phyloP scores from a whole-genome alignment of 768 basidiomycete species.

The Dentipellis sp. region DNA sequence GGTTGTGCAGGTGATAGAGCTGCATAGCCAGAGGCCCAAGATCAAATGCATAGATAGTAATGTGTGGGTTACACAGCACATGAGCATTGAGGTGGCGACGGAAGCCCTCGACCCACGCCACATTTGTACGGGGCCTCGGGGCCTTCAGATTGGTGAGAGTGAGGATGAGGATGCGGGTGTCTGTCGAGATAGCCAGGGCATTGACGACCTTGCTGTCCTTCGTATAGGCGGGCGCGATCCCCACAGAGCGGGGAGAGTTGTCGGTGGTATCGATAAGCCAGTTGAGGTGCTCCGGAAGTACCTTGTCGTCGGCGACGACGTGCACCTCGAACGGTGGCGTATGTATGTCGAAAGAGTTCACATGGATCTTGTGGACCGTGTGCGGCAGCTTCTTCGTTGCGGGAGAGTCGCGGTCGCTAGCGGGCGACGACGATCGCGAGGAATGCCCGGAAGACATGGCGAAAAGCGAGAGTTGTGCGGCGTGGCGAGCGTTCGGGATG shows the following conservation, averaged over 20 bases:
- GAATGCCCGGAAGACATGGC: too few species aligned
- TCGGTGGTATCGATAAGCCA: slow-evolving; percentile 6
- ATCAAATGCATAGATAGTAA: slow-evolving; percentile 45
- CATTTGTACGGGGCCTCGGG: not conserved
- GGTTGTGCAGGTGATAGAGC: slow-evolving; percentile 31
- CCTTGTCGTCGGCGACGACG: slow-evolving; percentile 14
- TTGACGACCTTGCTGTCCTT: slow-evolving; percentile 28
- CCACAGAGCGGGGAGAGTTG: slow-evolving; percentile 26
- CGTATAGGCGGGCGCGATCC: slow-evolving; percentile 43
- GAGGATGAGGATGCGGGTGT: slow-evolving; percentile 17
- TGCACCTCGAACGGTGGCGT: slow-evolving; percentile 14
- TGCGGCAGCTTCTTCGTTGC: too few species aligned
- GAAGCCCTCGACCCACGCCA: not conserved
- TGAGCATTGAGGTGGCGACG: slow-evolving; percentile 26
- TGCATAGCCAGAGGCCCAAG: slow-evolving; percentile 40
- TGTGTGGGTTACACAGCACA: slow-evolving; percentile 35
- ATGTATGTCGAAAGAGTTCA: slow-evolving; percentile 20
- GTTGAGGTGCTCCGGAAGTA: slow-evolving; percentile 14
- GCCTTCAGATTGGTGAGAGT: slow-evolving; percentile 9
- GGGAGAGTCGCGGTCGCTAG: too few species aligned
- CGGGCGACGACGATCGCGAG: too few species aligned
- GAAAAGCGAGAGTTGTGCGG: too few species aligned
- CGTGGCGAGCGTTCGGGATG: too few species aligned
- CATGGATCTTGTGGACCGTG: slow-evolving; percentile 2
- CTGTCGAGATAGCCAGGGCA: slow-evolving; percentile 37